Conservation (phyloP, 2,329 filamentous ascomycete genomes). For the Penicillium occitanis region DNA sequence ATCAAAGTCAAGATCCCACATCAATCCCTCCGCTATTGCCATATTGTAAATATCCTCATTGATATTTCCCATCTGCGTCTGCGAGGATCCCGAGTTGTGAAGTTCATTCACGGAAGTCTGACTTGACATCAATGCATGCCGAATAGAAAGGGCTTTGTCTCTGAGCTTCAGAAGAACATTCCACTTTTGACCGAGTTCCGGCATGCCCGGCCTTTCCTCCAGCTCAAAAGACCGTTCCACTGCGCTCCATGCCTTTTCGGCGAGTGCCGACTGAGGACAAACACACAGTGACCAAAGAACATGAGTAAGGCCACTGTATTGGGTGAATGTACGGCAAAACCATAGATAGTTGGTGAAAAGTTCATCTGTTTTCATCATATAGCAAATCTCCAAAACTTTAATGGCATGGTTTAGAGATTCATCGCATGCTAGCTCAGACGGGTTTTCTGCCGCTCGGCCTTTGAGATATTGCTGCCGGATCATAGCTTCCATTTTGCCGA, state of each 20-base stretch:
- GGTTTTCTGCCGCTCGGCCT: background rate
- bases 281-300: conserved; percentile 48
- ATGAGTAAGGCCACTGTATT: conserved; percentile 48
- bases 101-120: background rate
- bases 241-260: conserved; percentile 36
- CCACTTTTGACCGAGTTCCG: background rate
- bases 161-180: conserved; percentile 5
- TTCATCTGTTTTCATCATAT: background rate
- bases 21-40: conserved; percentile 4
- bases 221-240: background rate
- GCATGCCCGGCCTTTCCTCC: background rate
- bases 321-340: conserved; percentile 43
- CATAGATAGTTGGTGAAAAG: conserved; percentile 28
- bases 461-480: conserved; percentile 4
- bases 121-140: background rate
- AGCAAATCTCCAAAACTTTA: background rate
- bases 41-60: conserved; percentile 12
- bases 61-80: background rate
- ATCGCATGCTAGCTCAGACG: background rate
- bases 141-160: background rate
- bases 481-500: conserved; percentile 4
- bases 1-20: conserved; percentile 13
- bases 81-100: background rate
- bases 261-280: conserved; percentile 33
- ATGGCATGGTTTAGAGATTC: background rate